phyloP scores from a whole-genome alignment of 441 rosid species.

The Raphanus hybrid region DNA sequence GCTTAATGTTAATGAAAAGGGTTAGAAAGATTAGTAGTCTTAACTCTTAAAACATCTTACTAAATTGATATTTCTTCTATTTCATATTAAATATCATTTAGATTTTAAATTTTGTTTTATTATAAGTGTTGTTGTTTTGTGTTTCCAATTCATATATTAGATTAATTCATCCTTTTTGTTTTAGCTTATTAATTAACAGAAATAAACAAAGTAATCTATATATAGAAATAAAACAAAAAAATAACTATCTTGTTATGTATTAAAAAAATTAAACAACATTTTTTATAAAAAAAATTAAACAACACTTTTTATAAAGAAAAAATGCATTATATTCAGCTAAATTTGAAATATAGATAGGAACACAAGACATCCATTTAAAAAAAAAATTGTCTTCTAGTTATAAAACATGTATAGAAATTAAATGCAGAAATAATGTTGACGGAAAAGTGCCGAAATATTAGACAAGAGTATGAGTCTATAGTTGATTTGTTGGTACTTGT shows the following conservation, averaged over 20 bases:
- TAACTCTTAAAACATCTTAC: not conserved
- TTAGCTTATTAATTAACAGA: no score
- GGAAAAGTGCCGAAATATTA: conserved; percentile 33
- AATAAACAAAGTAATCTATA: no score
- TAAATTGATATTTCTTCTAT: not conserved
- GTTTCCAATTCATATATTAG: no score
- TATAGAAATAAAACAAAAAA: no score
- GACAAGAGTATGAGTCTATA: conserved; percentile 28
- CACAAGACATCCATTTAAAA: not conserved
- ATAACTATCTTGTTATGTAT: no score
- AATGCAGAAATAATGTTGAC: conserved; percentile 34
- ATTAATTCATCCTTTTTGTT: no score
- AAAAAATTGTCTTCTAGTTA: not conserved
- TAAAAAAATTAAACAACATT: no score
- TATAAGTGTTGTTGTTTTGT: no score
- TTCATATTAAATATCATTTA: no score
- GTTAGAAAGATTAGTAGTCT: not conserved
- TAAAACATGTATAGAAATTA: conserved; percentile 8
- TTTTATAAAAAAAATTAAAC: no score
- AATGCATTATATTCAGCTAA: not conserved
- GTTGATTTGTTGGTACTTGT: conserved; percentile 33
- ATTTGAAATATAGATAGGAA: not conserved
- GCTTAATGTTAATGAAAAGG: not conserved
- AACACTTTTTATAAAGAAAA: no score
- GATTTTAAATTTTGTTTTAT: no score